These are phyloP conservation scores for Entomortierella chlamydospora DNA, from an alignment of 192 early-diverging fungal species.

Conservation along the genomic window DNA sequence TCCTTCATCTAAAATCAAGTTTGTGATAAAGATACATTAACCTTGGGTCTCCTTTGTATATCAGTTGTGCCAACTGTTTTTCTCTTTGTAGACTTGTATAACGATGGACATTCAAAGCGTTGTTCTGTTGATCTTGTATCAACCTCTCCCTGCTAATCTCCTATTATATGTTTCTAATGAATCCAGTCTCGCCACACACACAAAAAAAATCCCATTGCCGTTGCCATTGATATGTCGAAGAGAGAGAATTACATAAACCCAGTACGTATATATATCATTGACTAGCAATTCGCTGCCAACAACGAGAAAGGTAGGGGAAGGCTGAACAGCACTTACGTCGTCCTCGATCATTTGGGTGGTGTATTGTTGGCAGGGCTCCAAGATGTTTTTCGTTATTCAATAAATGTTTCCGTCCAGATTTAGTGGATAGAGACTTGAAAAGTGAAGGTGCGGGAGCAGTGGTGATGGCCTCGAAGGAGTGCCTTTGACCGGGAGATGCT, in stretches of 20 bases:
- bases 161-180: no score
- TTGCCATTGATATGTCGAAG: no score
- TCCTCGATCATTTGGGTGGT: conserved; percentile 29
- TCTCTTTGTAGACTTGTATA: no score
- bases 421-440: conserved; percentile 31
- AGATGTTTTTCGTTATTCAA: conserved; percentile 30
- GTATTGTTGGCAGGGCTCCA: conserved; percentile 41
- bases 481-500: not conserved
- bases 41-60: not conserved
- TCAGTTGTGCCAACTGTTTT: no score
- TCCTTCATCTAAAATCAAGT: conserved; percentile 16
- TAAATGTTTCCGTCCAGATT: conserved; percentile 19
- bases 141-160: no score
- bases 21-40: not conserved
- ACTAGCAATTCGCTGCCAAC: not conserved
- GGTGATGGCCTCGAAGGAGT: conserved; percentile 11
- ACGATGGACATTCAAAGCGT: no score
- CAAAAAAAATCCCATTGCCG: no score
- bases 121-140: no score
- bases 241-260: no score
- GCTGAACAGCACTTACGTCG: conserved; percentile 30
- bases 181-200: not conserved
- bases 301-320: not conserved
- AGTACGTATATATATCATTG: not conserved
- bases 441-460: conserved; percentile 1